Base-by-base conservation (phyloP, 2,329 filamentous ascomycete species). In the Talaromyces sp. region DNA sequence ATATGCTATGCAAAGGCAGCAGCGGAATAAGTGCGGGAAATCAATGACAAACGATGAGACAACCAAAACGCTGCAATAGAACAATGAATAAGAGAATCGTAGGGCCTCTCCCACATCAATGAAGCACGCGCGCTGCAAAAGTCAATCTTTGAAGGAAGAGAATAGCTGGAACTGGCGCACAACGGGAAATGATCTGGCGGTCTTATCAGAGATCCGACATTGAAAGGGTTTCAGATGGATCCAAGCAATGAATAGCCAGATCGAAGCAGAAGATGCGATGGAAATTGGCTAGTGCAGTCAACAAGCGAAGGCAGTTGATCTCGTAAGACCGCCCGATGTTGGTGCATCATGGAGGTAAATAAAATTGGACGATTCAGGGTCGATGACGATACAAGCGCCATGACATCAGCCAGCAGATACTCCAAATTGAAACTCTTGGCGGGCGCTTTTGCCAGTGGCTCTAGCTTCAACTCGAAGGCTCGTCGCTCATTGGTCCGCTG, bases 361-460 rank as follows among this genome's bases (percentile, higher is more conserved):
- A 37, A 54, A 39, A 56, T 37, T 56, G 19, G 52, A 39, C 33
- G 33, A 54, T 31, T 50, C 47, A 1, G 24, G 16, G 9, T 31
- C 11, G 50, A 39, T 56, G n/a, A 33, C 19, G 8, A 33, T 33
- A 52, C 19, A 47, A 47, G 45, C 45, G 45, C 45, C 45, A 52
- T 56, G 52, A 56, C 52, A 56, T 56, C 52, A 56, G 52, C 52
- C 52, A 56, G 52, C 52, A 56, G 52, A 43, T 45, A 16, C 33
- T 39, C n/a, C 24, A 14, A 58, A 10, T 41, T 45, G 27, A 59
- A 59, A 41, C 56, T 39, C 60, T 62, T 61, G 43, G 49, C 58
- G 49, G 22, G 41, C 49, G 27, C 33, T 22, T 41, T 33, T 37
- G 47, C 52, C 5, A 31, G 27, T 7, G 27, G 27, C 27, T 31